Percentiles rank a stretch among this genome's conserved stretches.
These are phyloP conservation scores for Phytophthora boehmeriae DNA, from an alignment of 352 stramenopile species.

Conservation along the genomic window DNA sequence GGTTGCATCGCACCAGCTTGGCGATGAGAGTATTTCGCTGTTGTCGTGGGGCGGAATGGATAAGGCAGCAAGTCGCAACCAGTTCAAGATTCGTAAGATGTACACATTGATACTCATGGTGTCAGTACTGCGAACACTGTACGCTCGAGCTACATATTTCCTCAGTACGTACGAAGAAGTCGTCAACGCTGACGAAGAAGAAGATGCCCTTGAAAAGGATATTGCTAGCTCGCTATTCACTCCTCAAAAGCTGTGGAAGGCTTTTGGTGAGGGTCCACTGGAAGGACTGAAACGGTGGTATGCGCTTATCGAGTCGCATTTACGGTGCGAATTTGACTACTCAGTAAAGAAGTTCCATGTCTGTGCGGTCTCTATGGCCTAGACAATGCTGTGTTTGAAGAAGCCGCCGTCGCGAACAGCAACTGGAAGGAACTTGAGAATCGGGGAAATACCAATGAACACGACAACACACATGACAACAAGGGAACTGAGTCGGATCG, in stretches of 20 bases:
- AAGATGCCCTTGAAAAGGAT: conserved; percentile 43
- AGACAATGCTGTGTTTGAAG: conserved; percentile 50
- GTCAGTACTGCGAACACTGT: conserved; percentile 75
- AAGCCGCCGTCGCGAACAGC: conserved; percentile 21
- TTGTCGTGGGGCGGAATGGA: conserved; percentile 42
- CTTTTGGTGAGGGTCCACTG: conserved; percentile 59
- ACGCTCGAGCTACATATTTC: conserved; percentile 67
- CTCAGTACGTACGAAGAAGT: conserved; percentile 44
- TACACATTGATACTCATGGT: conserved; percentile 87
- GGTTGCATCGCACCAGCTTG: conserved; percentile 31
- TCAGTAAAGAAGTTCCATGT: conserved; percentile 75
- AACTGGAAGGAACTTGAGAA: conserved; percentile 14
- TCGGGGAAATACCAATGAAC: conserved; percentile 7
- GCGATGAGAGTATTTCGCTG: conserved; percentile 36
- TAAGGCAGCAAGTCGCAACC: conserved; percentile 32
- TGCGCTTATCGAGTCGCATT: conserved; percentile 81
- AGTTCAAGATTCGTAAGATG: conserved; percentile 79
- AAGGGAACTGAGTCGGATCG: conserved; percentile 5
- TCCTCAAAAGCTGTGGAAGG: conserved; percentile 79
- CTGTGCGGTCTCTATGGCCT: conserved; percentile 78
- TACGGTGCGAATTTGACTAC: conserved; percentile 82
- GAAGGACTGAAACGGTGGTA: conserved; percentile 81
- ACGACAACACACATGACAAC: conserved; percentile 5
- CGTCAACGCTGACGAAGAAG: conserved; percentile 23
- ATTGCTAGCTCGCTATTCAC: conserved; percentile 83